These are phyloP conservation scores for Phyllosticta citrichinensis DNA, from an alignment of 2,329 filamentous ascomycete species.

Conservation along the genomic window DNA sequence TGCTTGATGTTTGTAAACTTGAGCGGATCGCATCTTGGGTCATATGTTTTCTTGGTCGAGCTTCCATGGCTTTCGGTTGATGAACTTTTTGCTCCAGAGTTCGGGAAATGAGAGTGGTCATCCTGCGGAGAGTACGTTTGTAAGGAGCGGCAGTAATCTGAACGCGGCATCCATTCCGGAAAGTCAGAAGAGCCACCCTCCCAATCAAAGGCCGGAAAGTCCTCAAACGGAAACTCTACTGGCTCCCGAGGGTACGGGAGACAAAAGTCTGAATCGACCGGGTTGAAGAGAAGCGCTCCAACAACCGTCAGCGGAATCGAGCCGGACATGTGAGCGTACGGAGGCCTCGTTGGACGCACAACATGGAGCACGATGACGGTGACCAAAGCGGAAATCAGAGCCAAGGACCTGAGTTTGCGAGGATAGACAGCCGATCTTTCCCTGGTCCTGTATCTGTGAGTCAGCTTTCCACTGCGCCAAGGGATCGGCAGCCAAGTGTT, in stretches of 20 bases:
- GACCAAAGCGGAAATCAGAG: constrained; percentile 15
- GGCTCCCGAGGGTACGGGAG: constrained; percentile 1
- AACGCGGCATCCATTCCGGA: constrained; percentile 9
- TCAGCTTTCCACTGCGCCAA: background rate
- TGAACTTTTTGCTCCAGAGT: background rate
- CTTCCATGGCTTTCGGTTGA: background rate
- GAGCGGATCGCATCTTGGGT: constrained; percentile 27
- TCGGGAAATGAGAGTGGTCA: background rate
- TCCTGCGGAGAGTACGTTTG: background rate
- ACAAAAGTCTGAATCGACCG: constrained; percentile 11
- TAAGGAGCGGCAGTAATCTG: background rate
- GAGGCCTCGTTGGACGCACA: constrained; percentile 23
- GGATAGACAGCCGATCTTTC: background rate
- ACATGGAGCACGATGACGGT: constrained; percentile 20
- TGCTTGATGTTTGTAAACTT: constrained; percentile 28
- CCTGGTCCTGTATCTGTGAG: background rate
- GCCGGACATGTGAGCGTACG: constrained; percentile 28
- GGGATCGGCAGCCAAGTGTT: background rate
- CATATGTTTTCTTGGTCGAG: constrained; percentile 15
- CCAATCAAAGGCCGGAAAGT: background rate
- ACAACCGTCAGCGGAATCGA: constrained; percentile 27
- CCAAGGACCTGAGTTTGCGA: background rate
- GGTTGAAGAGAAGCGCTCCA: constrained; percentile 9
- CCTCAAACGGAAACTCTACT: constrained; percentile 4
- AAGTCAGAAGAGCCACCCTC: background rate